Evolutionary conservation across 164 flowering plant genomes (phyloP).

Genomic region (Magnolia officinalis): DNA sequence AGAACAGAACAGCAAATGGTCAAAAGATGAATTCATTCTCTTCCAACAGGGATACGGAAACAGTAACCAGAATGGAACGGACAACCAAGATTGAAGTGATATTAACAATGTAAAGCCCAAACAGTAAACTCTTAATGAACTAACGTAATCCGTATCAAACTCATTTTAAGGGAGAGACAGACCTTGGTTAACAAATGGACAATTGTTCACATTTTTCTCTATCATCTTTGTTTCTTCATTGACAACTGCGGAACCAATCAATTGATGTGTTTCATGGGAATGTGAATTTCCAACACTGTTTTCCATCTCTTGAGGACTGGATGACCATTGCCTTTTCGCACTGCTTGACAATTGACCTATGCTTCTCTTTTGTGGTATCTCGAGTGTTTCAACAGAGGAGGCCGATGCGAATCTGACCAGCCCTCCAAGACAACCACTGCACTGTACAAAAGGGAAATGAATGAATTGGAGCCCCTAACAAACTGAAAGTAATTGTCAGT

Average conservation of each 20-base stretch:
- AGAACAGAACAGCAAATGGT: no score
- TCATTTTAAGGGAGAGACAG: constrained; percentile 4
- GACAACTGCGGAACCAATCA: constrained; percentile 16
- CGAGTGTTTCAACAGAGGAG: background rate
- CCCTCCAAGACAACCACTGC: constrained; percentile 7
- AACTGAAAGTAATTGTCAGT: background rate
- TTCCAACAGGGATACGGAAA: background rate
- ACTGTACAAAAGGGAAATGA: background rate
- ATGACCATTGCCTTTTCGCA: constrained; percentile 27
- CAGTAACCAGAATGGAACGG: background rate
- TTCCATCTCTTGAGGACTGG: constrained; percentile 23
- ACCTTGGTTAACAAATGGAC: constrained; percentile 43
- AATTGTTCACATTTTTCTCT: constrained; percentile 12
- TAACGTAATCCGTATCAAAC: no score
- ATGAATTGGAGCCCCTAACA: background rate
- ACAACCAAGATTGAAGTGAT: background rate
- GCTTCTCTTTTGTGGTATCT: background rate
- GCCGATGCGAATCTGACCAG: constrained; percentile 5
- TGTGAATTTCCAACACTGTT: constrained; percentile 16
- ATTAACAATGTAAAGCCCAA: background rate
- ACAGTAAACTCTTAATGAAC: background rate
- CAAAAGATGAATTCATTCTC: background rate
- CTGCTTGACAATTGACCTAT: background rate
- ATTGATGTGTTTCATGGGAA: constrained; percentile 24
- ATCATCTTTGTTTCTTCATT: constrained; percentile 18